Base-by-base conservation (phyloP, 257 asterid species). In the Avicennia marina region DNA sequence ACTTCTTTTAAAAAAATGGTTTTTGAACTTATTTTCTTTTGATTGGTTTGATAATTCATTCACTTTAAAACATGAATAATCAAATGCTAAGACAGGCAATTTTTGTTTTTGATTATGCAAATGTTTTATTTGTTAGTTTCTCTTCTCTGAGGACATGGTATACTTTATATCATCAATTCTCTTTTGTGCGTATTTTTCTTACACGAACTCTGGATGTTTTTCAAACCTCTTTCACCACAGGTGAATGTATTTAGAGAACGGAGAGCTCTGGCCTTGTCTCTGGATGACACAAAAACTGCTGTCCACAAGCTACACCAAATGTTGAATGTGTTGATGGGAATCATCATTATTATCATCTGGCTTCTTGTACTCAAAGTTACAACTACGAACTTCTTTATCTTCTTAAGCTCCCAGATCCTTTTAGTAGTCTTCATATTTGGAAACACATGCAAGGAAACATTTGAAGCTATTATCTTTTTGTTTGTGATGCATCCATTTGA, bases 401-500 rank as follows among this genome's bases (percentile, higher is more conserved):
- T 84, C 77, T 45, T 93, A 47, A 86, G 97, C 74, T 93, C 99
- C 59, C 99, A 93, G 73, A 55, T 82, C 53, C 90, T 93, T 39
- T 49, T 93, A 48, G 94, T 77, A 8, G 99, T 79, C 31, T 93
- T 93, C 74, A 68, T 93, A 89, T 93, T 93, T 49, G 99, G 99
- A 22, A 93, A 93, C 79, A 78, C 95, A 0, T 81, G 88, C 79
- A 93, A 93, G 86, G 82, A 95, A 6, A 93, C 86, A 25, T 93
- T 89, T 15, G 97, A 93, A 75, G 95, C 97, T 5, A 86, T 93
- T 57, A 82, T 93, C 72, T 93, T 89, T 60, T 65, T 91, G 47
- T 91, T 91, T 32, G 98, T 91, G 69, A 87, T 85, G 95, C 98
- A 91, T 70, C 96, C 98, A 0, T 91, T 71, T 72, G 98, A 91